These are phyloP conservation scores for Barbarea vulgaris DNA, from an alignment of 345 rosid genomes.

Conservation along the genomic window DNA sequence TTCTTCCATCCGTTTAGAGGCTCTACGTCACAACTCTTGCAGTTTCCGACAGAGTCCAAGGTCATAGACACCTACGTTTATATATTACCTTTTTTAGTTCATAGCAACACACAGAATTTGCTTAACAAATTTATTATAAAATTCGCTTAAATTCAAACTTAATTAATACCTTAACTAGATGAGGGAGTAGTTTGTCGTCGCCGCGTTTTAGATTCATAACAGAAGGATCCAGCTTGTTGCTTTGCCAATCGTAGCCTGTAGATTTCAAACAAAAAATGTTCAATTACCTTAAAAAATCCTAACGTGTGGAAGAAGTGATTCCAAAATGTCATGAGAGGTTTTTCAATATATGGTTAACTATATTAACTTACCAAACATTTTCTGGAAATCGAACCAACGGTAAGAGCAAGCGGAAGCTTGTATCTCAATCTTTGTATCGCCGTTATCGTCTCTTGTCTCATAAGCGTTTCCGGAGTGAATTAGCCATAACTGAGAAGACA, in stretches of 20 bases:
- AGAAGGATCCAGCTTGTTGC: slow-evolving; percentile 72
- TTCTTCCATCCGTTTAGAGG: slow-evolving; percentile 59
- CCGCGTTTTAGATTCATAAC: slow-evolving; percentile 58
- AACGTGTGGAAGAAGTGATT: slow-evolving; percentile 5
- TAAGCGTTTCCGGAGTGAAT: slow-evolving; percentile 80
- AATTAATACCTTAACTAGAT: slow-evolving; percentile 63
- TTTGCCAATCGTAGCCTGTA: slow-evolving; percentile 83
- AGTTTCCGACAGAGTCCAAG: slow-evolving; percentile 52
- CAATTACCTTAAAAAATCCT: neutral
- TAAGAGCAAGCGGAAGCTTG: slow-evolving; percentile 77
- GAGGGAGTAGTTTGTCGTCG: slow-evolving; percentile 53
- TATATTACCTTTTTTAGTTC: neutral
- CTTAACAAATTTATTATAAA: neutral
- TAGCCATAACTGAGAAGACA: slow-evolving; percentile 76
- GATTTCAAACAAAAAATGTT: neutral
- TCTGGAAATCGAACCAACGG: slow-evolving; percentile 86
- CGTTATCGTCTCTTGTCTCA: slow-evolving; percentile 46
- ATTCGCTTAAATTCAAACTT: neutral
- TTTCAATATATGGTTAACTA: neutral
- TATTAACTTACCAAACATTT: slow-evolving; percentile 59
- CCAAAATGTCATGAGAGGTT: neutral
- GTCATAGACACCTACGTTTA: slow-evolving; percentile 53
- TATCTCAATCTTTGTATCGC: slow-evolving; percentile 55
- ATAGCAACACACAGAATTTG: neutral
- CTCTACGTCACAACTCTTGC: slow-evolving; percentile 53